phyloP scores from a whole-genome alignment of 2,329 filamentous ascomycete genomes.

The Aureobasidium pullulans region DNA sequence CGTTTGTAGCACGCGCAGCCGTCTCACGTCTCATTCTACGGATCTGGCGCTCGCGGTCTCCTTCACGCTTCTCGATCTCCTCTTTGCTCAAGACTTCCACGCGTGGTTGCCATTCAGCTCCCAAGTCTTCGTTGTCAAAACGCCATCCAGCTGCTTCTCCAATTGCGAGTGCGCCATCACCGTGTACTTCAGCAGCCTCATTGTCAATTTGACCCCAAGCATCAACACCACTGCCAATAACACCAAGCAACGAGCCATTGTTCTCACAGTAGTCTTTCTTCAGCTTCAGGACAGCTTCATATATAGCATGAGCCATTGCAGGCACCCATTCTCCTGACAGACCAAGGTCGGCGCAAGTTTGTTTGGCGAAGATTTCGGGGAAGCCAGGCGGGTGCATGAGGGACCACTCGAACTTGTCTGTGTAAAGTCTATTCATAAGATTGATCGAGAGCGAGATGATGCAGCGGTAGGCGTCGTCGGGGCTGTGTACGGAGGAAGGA shows the following conservation, averaged over 20 bases:
- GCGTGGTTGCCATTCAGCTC: constrained; percentile 45
- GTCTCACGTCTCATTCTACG: constrained; percentile 82
- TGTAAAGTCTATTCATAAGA: constrained; percentile 82
- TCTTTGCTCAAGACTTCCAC: constrained; percentile 69
- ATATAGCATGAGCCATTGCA: constrained; percentile 91
- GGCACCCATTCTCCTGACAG: constrained; percentile 88
- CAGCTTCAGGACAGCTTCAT: constrained; percentile 82
- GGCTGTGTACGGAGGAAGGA: constrained; percentile 59
- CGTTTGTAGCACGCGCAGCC: constrained; percentile 57
- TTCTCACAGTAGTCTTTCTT: constrained; percentile 97
- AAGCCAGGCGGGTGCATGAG: constrained; percentile 84
- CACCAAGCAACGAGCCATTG: constrained; percentile 50
- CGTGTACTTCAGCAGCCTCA: constrained; percentile 62
- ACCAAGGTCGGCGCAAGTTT: constrained; percentile 87
- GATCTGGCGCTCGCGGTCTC: constrained; percentile 86
- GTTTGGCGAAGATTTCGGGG: constrained; percentile 83
- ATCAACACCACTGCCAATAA: constrained; percentile 66
- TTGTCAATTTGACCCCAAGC: constrained; percentile 74
- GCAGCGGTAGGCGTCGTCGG: constrained; percentile 90
- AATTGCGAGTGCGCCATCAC: constrained; percentile 27
- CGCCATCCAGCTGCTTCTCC: constrained; percentile 85
- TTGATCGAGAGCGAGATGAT: constrained; percentile 89
- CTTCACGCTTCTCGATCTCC: constrained; percentile 94
- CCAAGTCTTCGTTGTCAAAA: constrained; percentile 86
- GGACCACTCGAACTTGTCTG: constrained; percentile 97